phyloP scores from a whole-genome alignment of 2,329 filamentous ascomycete species.

The Pseudogymnoascus sp. region DNA sequence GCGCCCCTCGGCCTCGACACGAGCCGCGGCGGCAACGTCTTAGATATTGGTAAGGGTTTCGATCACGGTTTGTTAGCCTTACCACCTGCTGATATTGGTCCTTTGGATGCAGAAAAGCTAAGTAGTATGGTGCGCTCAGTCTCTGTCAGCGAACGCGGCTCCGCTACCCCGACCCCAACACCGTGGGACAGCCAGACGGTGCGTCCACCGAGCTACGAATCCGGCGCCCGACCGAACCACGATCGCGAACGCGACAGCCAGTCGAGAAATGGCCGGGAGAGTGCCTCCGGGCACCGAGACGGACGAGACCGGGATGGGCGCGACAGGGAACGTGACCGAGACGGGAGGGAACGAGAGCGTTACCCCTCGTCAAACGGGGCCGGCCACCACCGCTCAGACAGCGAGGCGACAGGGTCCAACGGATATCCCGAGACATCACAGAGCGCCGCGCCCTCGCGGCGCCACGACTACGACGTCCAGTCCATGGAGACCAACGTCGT shows the following conservation, averaged over 20 bases:
- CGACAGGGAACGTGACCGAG: slow-evolving; percentile 34
- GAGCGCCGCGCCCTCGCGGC: slow-evolving; percentile 54
- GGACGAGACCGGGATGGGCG: slow-evolving; percentile 24
- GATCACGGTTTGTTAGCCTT: slow-evolving; percentile 27
- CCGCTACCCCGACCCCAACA: slow-evolving; percentile 49
- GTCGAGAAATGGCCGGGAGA: slow-evolving; percentile 25
- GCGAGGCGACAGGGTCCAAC: slow-evolving; percentile 65
- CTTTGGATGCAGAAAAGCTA: slow-evolving; percentile 65
- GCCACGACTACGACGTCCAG: slow-evolving; percentile 91
- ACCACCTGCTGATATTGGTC: slow-evolving; percentile 18
- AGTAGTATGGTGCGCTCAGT: slow-evolving; percentile 85
- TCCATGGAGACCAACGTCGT: slow-evolving; percentile 84
- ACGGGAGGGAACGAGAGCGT: slow-evolving; percentile 43
- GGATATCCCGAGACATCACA: slow-evolving; percentile 68
- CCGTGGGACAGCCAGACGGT: slow-evolving; percentile 58
- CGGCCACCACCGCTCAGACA: slow-evolving; percentile 66
- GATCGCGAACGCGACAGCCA: slow-evolving; percentile 31
- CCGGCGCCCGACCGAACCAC: slow-evolving; percentile 26
- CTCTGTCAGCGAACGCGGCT: slow-evolving; percentile 50
- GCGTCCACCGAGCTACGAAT: slow-evolving; percentile 45
- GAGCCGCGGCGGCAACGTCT: slow-evolving; percentile 82
- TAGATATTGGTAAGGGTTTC: slow-evolving; percentile 66
- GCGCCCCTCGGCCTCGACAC: slow-evolving; percentile 86
- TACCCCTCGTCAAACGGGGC: slow-evolving; percentile 26
- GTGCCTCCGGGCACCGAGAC: slow-evolving; percentile 25